These are phyloP conservation scores for Pezicula carpinea DNA, from an alignment of 2,329 filamentous ascomycete genomes.

Conservation along the genomic window DNA sequence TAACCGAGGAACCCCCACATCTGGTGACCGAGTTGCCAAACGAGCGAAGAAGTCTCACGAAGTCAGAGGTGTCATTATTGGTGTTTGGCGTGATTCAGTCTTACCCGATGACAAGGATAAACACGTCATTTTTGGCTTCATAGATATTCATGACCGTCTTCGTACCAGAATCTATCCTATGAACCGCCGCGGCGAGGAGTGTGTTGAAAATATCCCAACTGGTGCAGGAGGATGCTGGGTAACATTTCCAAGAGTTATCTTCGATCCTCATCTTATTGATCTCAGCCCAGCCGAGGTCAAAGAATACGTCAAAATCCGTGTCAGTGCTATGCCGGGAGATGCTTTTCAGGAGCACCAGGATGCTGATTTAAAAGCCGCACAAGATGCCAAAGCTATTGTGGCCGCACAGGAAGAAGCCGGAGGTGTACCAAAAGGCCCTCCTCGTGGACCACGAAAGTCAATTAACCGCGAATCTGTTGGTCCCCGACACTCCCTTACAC, in stretches of 20 bases:
- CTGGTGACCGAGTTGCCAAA: conserved; percentile 17
- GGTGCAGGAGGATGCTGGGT: conserved; percentile 61
- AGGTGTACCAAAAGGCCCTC: conserved; percentile 14
- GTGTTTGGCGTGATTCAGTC: conserved; percentile 56
- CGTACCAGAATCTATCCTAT: conserved; percentile 52
- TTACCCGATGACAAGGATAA: conserved; percentile 44
- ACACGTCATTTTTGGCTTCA: conserved; percentile 58
- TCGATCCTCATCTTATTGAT: conserved; percentile 50
- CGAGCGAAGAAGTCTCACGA: conserved; percentile 15
- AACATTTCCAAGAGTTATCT: conserved; percentile 56
- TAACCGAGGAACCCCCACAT: conserved; percentile 12
- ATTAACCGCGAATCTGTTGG: conserved; percentile 18
- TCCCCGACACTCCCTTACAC: neutral
- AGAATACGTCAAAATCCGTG: conserved; percentile 55
- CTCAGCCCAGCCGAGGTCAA: conserved; percentile 55
- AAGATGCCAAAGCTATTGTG: conserved; percentile 19
- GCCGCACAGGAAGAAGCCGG: conserved; percentile 16
- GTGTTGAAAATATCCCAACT: conserved; percentile 44
- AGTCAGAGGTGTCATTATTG: conserved; percentile 37
- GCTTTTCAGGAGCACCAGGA: conserved; percentile 16
- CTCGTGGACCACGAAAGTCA: conserved; percentile 20
- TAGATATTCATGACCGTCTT: conserved; percentile 55
- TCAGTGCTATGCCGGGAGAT: conserved; percentile 27
- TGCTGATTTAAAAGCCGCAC: conserved; percentile 18
- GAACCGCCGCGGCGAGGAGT: conserved; percentile 41